phyloP scores from a whole-genome alignment of 2,329 filamentous ascomycete species.

The Microcyclospora tardicrescens region DNA sequence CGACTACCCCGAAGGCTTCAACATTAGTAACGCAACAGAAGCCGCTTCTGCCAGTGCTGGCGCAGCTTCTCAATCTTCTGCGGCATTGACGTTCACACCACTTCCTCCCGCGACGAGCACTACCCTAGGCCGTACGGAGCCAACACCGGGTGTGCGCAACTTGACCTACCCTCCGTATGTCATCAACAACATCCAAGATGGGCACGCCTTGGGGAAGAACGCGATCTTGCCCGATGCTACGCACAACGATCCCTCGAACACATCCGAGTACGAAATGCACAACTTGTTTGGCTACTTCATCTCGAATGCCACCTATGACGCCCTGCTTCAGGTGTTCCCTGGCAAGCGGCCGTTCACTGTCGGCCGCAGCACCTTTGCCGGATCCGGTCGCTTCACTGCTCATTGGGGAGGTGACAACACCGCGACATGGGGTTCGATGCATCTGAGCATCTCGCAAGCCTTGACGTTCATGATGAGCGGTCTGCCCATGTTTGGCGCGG shows the following conservation, averaged over 20 bases:
- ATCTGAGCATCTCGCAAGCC: constrained; percentile 16
- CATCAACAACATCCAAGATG: constrained; percentile 16
- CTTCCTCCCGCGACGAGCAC: constrained; percentile 8
- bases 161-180: constrained; percentile 21
- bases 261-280: constrained; percentile 16
- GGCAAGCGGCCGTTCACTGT: constrained; percentile 16
- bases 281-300: constrained; percentile 16
- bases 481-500: constrained; percentile 18
- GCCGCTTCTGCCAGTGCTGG: constrained; percentile 46
- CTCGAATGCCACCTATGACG: constrained; percentile 15
- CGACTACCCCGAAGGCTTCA: constrained; percentile 55
- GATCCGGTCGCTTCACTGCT: constrained; percentile 9
- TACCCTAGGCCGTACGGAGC: constrained; percentile 8
- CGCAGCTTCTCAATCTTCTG: constrained; percentile 38
- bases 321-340: constrained; percentile 13
- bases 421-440: constrained; percentile 15
- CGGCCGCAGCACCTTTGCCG: constrained; percentile 13
- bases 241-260: constrained; percentile 10
- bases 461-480: constrained; percentile 15
- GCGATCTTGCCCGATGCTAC: constrained; percentile 14
- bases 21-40: constrained; percentile 55
- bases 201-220: constrained; percentile 12
- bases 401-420: constrained; percentile 21
- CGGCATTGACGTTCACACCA: constrained; percentile 12
- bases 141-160: constrained; percentile 17